These are phyloP conservation scores for Termitomyces sp. DNA, from an alignment of 768 basidiomycete species.

Conservation along the genomic window DNA sequence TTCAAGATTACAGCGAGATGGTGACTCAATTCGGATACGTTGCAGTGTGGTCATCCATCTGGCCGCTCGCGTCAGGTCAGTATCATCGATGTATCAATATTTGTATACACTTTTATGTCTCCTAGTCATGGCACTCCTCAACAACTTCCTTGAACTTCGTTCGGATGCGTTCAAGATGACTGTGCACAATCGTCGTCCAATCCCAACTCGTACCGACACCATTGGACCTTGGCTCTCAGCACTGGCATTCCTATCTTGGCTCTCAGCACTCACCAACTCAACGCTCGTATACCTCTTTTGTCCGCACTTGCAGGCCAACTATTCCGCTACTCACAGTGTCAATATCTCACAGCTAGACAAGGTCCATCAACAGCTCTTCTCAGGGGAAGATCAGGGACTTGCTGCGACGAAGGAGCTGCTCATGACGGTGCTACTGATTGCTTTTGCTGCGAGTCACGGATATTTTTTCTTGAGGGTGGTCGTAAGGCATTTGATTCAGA, in stretches of 20 bases:
- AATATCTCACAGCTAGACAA: conserved; percentile 17
- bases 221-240: conserved; percentile 95
- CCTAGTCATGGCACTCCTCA: conserved; percentile 75
- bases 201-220: conserved; percentile 82
- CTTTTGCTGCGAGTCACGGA: conserved; percentile 83
- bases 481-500: conserved; percentile 67
- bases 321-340: conserved; percentile 9
- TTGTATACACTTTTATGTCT: neutral
- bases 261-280: conserved; percentile 81
- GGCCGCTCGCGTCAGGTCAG: conserved; percentile 82
- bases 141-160: conserved; percentile 89
- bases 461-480: conserved; percentile 61
- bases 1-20: conserved; percentile 95
- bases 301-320: conserved; percentile 16
- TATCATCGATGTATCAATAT: neutral
- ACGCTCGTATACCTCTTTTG: conserved; percentile 89
- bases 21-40: conserved; percentile 93
- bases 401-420: conserved; percentile 46
- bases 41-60: conserved; percentile 87
- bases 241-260: conserved; percentile 84
- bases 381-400: conserved; percentile 8
- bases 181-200: conserved; percentile 75
- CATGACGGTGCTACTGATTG: conserved; percentile 61
- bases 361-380: conserved; percentile 23
- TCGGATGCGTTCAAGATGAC: conserved; percentile 96